Conservation (phyloP, 139 green algal species). For the Nannochloris sp. region DNA sequence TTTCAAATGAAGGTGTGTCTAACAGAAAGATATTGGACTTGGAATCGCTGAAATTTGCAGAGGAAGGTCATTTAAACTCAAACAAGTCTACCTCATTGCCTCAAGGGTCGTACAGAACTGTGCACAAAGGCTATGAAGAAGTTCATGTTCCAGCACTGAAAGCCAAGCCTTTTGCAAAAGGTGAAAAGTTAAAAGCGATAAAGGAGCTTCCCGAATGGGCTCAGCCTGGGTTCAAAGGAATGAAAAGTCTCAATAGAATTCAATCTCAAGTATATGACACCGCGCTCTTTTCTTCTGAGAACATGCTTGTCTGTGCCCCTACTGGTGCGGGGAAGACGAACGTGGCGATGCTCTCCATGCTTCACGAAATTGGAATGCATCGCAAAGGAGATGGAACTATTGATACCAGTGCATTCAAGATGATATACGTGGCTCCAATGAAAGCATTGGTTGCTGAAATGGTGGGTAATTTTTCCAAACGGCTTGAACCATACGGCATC, state of each 20-base stretch:
- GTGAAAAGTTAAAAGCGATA: slow-evolving; percentile 65
- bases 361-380: slow-evolving; percentile 85
- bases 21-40: slow-evolving; percentile 73
- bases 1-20: slow-evolving; percentile 5
- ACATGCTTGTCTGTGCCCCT: slow-evolving; percentile 84
- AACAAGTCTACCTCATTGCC: slow-evolving; percentile 80
- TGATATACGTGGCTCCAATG: slow-evolving; percentile 98
- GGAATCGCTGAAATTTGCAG: slow-evolving; percentile 65
- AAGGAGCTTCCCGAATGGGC: slow-evolving; percentile 85
- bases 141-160: slow-evolving; percentile 92
- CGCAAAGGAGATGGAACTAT: slow-evolving; percentile 65
- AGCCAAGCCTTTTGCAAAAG: slow-evolving; percentile 74
- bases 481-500: slow-evolving; percentile 37
- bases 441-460: slow-evolving; percentile 98
- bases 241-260: slow-evolving; percentile 86
- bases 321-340: slow-evolving; percentile 98
- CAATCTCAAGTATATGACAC: slow-evolving; percentile 79
- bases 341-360: slow-evolving; percentile 91
- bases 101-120: slow-evolving; percentile 54
- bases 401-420: slow-evolving; percentile 84
- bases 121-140: slow-evolving; percentile 88
- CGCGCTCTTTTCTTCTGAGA: slow-evolving; percentile 81
- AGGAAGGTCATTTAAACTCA: slow-evolving; percentile 79
- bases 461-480: slow-evolving; percentile 79
- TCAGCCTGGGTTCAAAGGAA: slow-evolving; percentile 75